These are phyloP conservation scores for Graphilbum ipis-grandicollis DNA, from an alignment of 2,329 filamentous ascomycete genomes.

Conservation along the genomic window DNA sequence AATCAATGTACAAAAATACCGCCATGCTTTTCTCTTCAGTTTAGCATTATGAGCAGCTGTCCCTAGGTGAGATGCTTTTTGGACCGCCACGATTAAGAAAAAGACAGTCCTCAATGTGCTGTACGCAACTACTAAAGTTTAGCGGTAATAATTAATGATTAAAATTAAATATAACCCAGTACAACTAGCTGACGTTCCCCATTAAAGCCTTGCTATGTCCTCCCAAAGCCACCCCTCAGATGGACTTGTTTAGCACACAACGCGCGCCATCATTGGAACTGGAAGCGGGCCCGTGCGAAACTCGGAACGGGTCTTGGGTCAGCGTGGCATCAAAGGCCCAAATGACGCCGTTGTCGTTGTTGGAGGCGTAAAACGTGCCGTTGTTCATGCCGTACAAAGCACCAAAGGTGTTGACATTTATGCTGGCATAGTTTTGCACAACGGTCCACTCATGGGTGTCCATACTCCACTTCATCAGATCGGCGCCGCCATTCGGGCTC, in stretches of 20 bases:
- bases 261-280: constrained; percentile 1
- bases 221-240: no score
- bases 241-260: background rate
- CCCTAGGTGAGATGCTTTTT: no score
- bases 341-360: background rate
- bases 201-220: no score
- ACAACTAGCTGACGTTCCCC: no score
- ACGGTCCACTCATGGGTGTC: constrained; percentile 3
- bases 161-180: no score
- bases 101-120: no score
- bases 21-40: no score
- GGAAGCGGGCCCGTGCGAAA: background rate
- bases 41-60: no score
- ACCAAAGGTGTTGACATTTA: constrained; percentile 1
- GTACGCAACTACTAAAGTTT: no score
- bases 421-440: constrained; percentile 1
- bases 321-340: background rate
- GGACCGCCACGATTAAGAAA: no score
- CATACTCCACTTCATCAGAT: constrained; percentile 4
- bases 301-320: background rate
- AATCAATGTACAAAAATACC: no score
- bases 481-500: background rate
- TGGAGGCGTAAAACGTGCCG: background rate
- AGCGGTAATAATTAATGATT: no score
- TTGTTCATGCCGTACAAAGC: constrained; percentile 5